phyloP scores from a whole-genome alignment of 2,329 filamentous ascomycete genomes.

The Sphaerostilbella broomeana region DNA sequence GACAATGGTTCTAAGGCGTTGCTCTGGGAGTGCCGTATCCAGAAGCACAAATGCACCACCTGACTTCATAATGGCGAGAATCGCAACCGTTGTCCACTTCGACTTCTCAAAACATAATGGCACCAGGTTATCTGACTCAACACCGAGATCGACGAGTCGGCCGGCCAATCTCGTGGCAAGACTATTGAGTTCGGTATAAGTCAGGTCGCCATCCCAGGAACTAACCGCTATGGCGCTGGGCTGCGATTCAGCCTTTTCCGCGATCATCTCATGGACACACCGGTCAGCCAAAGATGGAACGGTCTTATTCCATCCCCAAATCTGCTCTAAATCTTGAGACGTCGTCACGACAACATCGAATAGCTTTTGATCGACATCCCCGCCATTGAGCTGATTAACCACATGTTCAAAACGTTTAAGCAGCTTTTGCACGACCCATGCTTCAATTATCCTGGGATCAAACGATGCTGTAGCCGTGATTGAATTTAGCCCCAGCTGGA shows the following conservation, averaged over 20 bases:
- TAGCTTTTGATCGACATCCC: not conserved
- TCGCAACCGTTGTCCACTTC: slow-evolving; percentile 23
- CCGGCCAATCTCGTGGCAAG: slow-evolving; percentile 7
- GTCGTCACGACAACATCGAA: not conserved
- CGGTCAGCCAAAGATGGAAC: slow-evolving; percentile 12
- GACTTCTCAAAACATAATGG: slow-evolving; percentile 30
- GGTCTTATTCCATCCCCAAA: slow-evolving; percentile 17
- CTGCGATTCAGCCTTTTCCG: slow-evolving; percentile 8
- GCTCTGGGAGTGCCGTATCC: slow-evolving; percentile 23
- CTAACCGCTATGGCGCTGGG: slow-evolving; percentile 15
- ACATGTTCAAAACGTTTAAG: slow-evolving; percentile 1
- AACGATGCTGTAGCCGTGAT: no score
- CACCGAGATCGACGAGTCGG: slow-evolving; percentile 12
- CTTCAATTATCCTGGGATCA: no score
- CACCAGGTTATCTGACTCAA: slow-evolving; percentile 20
- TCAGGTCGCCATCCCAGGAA: slow-evolving; percentile 22
- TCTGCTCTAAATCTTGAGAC: not conserved
- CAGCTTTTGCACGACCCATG: no score
- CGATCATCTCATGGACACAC: slow-evolving; percentile 20
- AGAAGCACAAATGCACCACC: slow-evolving; percentile 17
- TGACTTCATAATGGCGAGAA: slow-evolving; percentile 27
- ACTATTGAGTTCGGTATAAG: slow-evolving; percentile 15
- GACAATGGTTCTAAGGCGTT: slow-evolving; percentile 3
- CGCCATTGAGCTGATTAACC: not conserved
- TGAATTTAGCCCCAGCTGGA: no score